These are phyloP conservation scores for Friedmanniomyces endolithicus DNA, from an alignment of 495 filamentous ascomycete species.

Conservation along the genomic window DNA sequence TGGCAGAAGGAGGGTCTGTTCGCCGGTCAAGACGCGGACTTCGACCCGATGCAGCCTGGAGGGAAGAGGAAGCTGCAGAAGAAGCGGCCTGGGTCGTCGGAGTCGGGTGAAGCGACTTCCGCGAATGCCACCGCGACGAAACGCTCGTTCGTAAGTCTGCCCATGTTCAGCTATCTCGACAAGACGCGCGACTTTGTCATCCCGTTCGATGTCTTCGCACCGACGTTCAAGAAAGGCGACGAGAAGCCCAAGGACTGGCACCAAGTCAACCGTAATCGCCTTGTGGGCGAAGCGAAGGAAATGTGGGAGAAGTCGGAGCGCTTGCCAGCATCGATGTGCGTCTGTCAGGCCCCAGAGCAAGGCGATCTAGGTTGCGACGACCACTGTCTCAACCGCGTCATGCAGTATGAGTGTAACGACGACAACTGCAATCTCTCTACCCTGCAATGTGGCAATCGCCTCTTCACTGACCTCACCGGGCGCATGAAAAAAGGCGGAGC, in stretches of 20 bases:
- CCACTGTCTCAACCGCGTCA: constrained; percentile 81
- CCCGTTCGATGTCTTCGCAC: constrained; percentile 80
- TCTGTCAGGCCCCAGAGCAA: constrained; percentile 44
- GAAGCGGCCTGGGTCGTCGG: constrained; percentile 41
- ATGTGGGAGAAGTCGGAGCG: constrained; percentile 72
- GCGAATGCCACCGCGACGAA: constrained; percentile 20
- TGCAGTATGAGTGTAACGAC: constrained; percentile 93
- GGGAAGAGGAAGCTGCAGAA: constrained; percentile 53
- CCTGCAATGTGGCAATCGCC: constrained; percentile 67
- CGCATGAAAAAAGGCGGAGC: constrained; percentile 42
- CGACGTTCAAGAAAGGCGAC: constrained; percentile 61
- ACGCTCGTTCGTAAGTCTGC: constrained; percentile 8
- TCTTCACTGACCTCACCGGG: constrained; percentile 56
- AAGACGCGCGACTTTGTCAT: constrained; percentile 68
- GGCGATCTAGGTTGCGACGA: constrained; percentile 69
- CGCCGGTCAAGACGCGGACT: constrained; percentile 61
- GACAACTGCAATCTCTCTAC: constrained; percentile 69
- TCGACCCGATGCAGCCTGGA: constrained; percentile 33
- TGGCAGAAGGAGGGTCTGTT: constrained; percentile 81
- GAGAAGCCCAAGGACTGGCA: constrained; percentile 85
- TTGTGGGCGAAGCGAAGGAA: constrained; percentile 76
- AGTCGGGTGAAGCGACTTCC: constrained; percentile 30
- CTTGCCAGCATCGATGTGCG: constrained; percentile 64
- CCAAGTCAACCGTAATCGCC: constrained; percentile 82
- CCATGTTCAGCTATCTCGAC: constrained; percentile 40